Conservation (phyloP, 768 basidiomycete genomes). For the Mycena rebaudengoi region DNA sequence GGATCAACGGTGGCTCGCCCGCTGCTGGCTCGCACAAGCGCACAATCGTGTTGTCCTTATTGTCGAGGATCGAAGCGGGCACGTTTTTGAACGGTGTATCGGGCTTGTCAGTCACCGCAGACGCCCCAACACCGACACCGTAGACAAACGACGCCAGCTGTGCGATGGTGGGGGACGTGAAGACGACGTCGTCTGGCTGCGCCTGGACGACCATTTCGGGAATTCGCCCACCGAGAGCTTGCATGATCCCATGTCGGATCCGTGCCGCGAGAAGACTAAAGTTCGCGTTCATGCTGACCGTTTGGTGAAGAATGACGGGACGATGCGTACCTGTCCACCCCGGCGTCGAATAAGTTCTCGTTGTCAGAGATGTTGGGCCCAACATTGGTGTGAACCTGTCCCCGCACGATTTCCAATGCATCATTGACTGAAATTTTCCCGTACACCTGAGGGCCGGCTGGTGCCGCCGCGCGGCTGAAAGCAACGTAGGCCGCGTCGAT, state of each 20-base stretch:
- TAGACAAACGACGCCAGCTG: neutral
- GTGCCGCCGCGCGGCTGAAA: neutral
- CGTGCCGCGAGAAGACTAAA: constrained; percentile 7
- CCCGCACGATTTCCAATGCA: constrained; percentile 5
- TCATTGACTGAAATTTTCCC: neutral
- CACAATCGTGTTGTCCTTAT: neutral
- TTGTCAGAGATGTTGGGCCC: neutral
- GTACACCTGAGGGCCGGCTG: neutral
- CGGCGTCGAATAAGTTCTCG: constrained; percentile 4
- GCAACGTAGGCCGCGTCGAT: constrained; percentile 37
- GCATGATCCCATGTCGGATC: neutral
- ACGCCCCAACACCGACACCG: neutral
- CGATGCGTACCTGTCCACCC: neutral
- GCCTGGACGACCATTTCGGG: neutral
- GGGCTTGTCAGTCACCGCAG: neutral
- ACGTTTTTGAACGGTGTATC: neutral
- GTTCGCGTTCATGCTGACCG: too few relatives aligned
- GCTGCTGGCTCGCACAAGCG: neutral
- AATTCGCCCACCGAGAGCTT: neutral
- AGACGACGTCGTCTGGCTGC: neutral
- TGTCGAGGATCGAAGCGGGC: neutral
- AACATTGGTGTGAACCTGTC: neutral
- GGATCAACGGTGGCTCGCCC: constrained; percentile 1
- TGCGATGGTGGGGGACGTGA: constrained; percentile 4
- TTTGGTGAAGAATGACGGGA: neutral